These are phyloP conservation scores for Mortierella sp. DNA, from an alignment of 371 early-diverging fungal species.

Conservation along the genomic window DNA sequence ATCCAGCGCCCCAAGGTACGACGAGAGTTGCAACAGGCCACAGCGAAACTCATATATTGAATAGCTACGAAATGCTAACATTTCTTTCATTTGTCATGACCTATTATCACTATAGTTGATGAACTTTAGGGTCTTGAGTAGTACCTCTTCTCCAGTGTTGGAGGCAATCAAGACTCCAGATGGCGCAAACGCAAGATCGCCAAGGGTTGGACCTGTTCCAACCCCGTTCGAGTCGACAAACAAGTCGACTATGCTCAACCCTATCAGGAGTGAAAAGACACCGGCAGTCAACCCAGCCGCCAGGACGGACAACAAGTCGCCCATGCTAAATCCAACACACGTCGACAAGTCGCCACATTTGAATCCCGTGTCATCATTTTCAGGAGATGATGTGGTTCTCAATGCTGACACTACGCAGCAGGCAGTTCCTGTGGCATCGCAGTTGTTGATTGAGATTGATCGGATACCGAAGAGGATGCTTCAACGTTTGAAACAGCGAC, in stretches of 20 bases:
- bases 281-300: slow-evolving; percentile 6
- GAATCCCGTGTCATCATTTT: background rate
- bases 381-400: slow-evolving; percentile 18
- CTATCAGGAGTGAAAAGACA: slow-evolving; percentile 4
- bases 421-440: background rate
- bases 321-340: slow-evolving; percentile 26
- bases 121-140: slow-evolving; percentile 25
- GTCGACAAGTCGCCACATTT: slow-evolving; percentile 28
- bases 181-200: slow-evolving; percentile 18
- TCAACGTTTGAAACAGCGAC: slow-evolving; percentile 28
- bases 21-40: background rate
- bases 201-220: slow-evolving; percentile 26
- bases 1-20: slow-evolving; percentile 42
- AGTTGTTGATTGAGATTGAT: slow-evolving; percentile 42
- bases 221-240: background rate
- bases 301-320: slow-evolving; percentile 32
- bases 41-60: no score
- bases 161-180: slow-evolving; percentile 37
- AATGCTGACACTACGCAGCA: slow-evolving; percentile 9
- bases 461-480: slow-evolving; percentile 52
- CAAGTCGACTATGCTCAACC: slow-evolving; percentile 9
- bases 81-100: background rate
- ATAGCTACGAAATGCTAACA: no score
- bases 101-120: background rate
- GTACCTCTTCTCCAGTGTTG: slow-evolving; percentile 35